Evolutionary conservation across 805 yeast species (phyloP), one percentile per base, ranked within the genome.

Genomic region (Lachancea sp.): DNA sequence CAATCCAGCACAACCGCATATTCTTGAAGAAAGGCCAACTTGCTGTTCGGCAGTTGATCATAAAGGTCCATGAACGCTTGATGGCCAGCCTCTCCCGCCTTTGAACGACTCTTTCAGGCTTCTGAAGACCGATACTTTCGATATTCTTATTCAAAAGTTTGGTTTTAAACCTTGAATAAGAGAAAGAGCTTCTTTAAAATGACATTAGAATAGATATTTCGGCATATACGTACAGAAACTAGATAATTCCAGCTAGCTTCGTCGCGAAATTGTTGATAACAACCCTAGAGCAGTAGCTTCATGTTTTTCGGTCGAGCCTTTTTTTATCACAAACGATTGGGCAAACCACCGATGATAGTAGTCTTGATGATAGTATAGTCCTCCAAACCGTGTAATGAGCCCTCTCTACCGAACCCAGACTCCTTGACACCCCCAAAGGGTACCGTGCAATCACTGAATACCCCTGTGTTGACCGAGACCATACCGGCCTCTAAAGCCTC

Each of bases 351-450:
- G 31, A 77, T 65, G 22, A 72, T 73, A 34, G 77, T 67, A 9
- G 79, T 67, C 58, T 78, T 78, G 42, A 76, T 63, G 15, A 73
- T 72, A 32, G 74, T 68, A 57, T 78, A 79, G 58, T 80, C 85
- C 29, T 78, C 83, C 49, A 81, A 60, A 31, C 86, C 87, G 54
- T 72, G 72, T 44, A 73, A 61, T 1, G 82, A 75, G 15, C 85
- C 85, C 61, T 81, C 87, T 62, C 85, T 74, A 29, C 87, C 87
- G 58, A 78, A 79, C 0, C 87, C 87, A 20, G 82, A 75, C 54
- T 78, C 78, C 52, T 78, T 78, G 39, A 81, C 68, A 45, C 87
- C 87, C 29, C 87, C 79, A 48, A 74, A 74, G 50, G 85, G 84
- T 38, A 79, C 55, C 4, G 81, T 66, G 27, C 74, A 70, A 50